phyloP scores from a whole-genome alignment of 1,284 basidiomycete species.

The Puccinia coronata region DNA sequence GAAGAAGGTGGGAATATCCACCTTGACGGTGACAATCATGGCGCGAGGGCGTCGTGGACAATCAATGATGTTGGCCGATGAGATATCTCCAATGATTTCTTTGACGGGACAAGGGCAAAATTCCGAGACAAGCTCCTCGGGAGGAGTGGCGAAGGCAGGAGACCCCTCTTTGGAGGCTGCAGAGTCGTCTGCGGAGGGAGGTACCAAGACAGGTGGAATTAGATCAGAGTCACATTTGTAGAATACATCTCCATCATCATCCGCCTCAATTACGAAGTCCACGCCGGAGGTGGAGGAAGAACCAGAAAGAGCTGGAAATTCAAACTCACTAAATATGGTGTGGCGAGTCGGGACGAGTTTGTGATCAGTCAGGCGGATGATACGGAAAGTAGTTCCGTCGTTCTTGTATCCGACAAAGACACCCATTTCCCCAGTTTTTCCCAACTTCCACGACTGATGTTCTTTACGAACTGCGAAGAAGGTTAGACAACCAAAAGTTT shows the following conservation, averaged over 20 bases:
- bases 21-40: background rate
- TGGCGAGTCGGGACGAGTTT: background rate
- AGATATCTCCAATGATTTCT: background rate
- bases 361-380: background rate
- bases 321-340: background rate
- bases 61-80: background rate
- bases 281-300: background rate
- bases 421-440: too few species aligned
- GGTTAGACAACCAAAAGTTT: background rate
- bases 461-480: background rate
- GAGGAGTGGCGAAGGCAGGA: too few species aligned
- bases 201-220: too few species aligned
- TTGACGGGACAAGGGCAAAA: too few species aligned
- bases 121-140: too few species aligned
- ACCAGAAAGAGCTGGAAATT: background rate
- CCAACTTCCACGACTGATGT: background rate
- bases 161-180: too few species aligned
- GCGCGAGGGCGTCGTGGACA: background rate
- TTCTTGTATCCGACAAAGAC: too few species aligned
- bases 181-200: too few species aligned
- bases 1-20: background rate
- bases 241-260: background rate
- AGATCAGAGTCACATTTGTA: background rate
- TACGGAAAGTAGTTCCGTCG: background rate
- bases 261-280: background rate